These are phyloP conservation scores for Artemisia annua DNA, from an alignment of 129 eudicot genomes.

Conservation along the genomic window DNA sequence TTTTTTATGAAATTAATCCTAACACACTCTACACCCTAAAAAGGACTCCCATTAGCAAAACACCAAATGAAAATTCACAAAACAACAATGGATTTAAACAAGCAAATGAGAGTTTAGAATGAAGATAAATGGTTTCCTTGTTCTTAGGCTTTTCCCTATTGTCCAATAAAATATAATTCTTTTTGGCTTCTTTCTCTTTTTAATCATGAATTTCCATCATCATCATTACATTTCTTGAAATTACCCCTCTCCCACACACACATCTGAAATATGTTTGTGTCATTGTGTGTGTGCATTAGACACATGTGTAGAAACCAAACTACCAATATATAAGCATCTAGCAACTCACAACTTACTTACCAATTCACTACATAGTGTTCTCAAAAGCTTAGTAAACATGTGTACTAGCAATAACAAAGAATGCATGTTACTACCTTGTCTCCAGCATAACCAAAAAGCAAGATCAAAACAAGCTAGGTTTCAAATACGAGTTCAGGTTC, in stretches of 20 bases:
- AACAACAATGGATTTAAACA: slow-evolving; percentile 13
- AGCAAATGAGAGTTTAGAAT: slow-evolving; percentile 21
- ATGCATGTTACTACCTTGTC: slow-evolving; percentile 42
- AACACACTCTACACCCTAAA: not conserved
- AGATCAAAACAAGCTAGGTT: slow-evolving; percentile 36
- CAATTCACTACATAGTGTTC: slow-evolving; percentile 19
- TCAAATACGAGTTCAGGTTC: slow-evolving; percentile 41
- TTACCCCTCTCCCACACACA: not conserved
- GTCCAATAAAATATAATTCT: slow-evolving; percentile 37
- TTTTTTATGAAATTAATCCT: no score
- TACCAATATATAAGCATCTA: slow-evolving; percentile 19
- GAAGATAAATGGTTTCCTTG: slow-evolving; percentile 31
- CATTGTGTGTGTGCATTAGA: not conserved
- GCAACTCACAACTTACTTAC: not conserved
- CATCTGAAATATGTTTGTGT: slow-evolving; percentile 6
- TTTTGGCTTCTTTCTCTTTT: slow-evolving; percentile 39
- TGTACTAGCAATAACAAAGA: slow-evolving; percentile 28
- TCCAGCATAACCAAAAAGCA: slow-evolving; percentile 30
- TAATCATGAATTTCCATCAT: slow-evolving; percentile 37
- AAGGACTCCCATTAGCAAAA: slow-evolving; percentile 1
- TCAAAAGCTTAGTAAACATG: slow-evolving; percentile 31
- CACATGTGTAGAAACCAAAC: slow-evolving; percentile 12
- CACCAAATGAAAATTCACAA: not conserved
- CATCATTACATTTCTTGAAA: slow-evolving; percentile 44
- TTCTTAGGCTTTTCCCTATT: slow-evolving; percentile 41